Evolutionary conservation across 2,329 filamentous ascomycete species (phyloP), one percentile per base, ranked within the genome.

Genomic region (Cercospora beticola): DNA sequence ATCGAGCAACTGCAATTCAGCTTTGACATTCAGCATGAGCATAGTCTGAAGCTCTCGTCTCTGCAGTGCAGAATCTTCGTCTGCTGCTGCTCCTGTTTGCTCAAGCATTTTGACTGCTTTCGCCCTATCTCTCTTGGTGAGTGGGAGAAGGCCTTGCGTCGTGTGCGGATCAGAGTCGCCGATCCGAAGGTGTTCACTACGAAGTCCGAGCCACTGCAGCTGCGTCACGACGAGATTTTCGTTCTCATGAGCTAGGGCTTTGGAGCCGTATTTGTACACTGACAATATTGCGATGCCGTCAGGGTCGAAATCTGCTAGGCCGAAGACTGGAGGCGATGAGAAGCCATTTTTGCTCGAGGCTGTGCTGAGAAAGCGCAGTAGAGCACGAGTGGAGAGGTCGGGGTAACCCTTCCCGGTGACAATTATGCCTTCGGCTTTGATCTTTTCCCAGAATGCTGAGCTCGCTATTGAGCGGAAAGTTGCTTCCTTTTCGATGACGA

Each of bases 401-500:
- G 92, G 92, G 75, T 93, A 95, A 1, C 92, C 92, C 82, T 94
- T 95, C 0, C 88, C 92, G 3, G 92, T 94, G 23, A 94, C 74
- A 0, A 92, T 77, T n/a, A 92, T 80, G 0, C 91, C 90, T n/a
- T 83, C 80, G 0, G 86, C 85, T 1, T 82, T 81, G 2, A 80
- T 30, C 0, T 81, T 78, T 12, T 80, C 76, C 84, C 87, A 89
- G 71, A 88, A 90, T 4, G 78, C 74, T 0, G 85, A 85, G 5
- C 84, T 83, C 0, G 87, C 83, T 18, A 94, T 80, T 0, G 89
- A 89, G 6, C 89, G 87, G 74, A 93, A 94, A 0, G 89, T 90
- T n/a, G 92, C 92, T 82, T 95, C 92, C 79, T 95, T 94, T 76
- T 95, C 92, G 62, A 94, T 85, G 0, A 94, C 86, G 0, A 94